phyloP scores from a whole-genome alignment of 495 filamentous ascomycete genomes.

The Paragyromitra xinjiangensis region DNA sequence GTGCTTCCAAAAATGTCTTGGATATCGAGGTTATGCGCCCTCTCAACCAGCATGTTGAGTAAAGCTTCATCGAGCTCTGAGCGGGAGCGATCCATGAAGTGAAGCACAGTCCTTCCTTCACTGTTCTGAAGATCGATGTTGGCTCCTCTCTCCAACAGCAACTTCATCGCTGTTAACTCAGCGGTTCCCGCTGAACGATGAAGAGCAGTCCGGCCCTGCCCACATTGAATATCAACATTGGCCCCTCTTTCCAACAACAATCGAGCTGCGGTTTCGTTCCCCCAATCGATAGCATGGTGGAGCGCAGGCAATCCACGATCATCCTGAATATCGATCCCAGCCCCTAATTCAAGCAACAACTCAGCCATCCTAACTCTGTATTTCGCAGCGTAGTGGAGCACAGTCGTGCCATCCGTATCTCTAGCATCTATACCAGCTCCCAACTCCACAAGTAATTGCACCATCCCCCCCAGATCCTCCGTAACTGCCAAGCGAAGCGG shows the following conservation, averaged over 20 bases:
- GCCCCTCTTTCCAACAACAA: background rate
- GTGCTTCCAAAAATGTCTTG: background rate
- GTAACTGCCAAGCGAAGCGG: background rate
- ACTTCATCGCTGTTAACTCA: background rate
- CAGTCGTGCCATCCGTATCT: background rate
- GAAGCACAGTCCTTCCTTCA: background rate
- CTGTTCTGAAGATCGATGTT: background rate
- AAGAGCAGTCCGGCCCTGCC: background rate
- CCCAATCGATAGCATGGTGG: background rate
- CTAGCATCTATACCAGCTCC: background rate
- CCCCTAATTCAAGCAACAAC: background rate
- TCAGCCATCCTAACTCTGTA: background rate
- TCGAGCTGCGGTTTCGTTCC: background rate
- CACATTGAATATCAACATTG: background rate
- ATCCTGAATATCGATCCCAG: background rate
- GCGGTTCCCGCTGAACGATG: background rate
- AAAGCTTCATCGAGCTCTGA: background rate
- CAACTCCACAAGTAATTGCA: background rate
- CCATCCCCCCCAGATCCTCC: background rate
- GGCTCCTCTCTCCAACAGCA: background rate
- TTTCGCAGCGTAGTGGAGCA: background rate
- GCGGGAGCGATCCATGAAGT: background rate
- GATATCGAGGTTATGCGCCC: background rate
- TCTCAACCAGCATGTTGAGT: background rate
- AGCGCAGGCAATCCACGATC: background rate